Evolutionary conservation across 805 yeast genomes (phyloP).

Genomic region (Kodamaea kakaduensis): DNA sequence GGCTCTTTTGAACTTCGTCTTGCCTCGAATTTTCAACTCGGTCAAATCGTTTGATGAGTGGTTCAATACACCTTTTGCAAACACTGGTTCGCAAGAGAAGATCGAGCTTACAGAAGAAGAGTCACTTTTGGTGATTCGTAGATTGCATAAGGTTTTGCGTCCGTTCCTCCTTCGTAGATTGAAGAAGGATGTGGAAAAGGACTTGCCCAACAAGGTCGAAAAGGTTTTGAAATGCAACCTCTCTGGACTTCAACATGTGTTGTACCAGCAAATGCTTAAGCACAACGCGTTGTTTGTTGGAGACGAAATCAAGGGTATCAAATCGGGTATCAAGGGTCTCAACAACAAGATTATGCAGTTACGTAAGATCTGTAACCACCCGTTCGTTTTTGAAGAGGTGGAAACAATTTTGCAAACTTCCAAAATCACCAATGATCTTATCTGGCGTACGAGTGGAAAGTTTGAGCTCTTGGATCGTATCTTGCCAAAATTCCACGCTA

Average conservation of each 20-base stretch:
- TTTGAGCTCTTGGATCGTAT: conserved; percentile 74
- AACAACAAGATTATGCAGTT: conserved; percentile 83
- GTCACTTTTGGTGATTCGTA: conserved; percentile 71
- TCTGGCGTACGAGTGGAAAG: conserved; percentile 78
- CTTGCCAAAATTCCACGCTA: conserved; percentile 67
- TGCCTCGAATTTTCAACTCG: conserved; percentile 81
- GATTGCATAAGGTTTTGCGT: conserved; percentile 81
- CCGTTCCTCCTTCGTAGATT: conserved; percentile 81
- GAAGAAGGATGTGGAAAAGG: conserved; percentile 84
- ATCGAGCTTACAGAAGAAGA: conserved; percentile 84
- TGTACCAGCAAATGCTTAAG: conserved; percentile 76
- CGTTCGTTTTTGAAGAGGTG: conserved; percentile 80
- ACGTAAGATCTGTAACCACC: conserved; percentile 83
- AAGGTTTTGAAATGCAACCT: conserved; percentile 76
- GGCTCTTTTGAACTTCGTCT: conserved; percentile 78
- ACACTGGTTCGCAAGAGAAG: conserved; percentile 78
- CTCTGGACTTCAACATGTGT: conserved; percentile 63
- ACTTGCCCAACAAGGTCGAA: conserved; percentile 79
- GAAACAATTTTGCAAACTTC: conserved; percentile 66
- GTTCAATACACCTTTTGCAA: conserved; percentile 87
- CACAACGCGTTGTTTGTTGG: conserved; percentile 68
- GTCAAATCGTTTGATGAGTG: conserved; percentile 85
- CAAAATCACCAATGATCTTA: conserved; percentile 56
- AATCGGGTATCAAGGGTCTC: conserved; percentile 69
- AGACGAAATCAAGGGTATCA: conserved; percentile 47